Percentiles rank a stretch among this genome's conserved stretches.
Evolutionary conservation across 345 rosid genomes (phyloP).

Genomic region (Zanthoxylum bungeanum): DNA sequence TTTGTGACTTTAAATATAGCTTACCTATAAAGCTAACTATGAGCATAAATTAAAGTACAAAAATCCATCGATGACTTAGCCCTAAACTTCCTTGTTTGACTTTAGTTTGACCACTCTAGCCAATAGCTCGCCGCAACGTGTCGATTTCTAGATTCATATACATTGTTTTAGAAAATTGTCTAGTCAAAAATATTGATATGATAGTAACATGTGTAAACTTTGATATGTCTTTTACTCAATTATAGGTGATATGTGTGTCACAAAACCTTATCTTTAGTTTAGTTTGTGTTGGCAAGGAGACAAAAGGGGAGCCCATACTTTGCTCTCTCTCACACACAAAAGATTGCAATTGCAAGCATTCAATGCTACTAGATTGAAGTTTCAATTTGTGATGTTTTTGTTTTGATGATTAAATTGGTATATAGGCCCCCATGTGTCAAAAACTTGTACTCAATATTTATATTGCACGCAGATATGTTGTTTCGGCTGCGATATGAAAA

Average conservation of each 20-base stretch:
- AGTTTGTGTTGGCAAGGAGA: background rate
- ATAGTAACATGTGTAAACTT: background rate
- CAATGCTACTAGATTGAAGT: background rate
- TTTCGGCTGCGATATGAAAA: too few relatives aligned
- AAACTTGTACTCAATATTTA: background rate
- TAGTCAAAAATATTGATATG: background rate
- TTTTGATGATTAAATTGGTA: too few relatives aligned
- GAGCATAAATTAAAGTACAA: background rate
- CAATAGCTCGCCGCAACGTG: background rate
- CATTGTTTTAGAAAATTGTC: background rate
- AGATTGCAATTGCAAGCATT: background rate
- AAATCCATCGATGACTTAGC: too few relatives aligned
- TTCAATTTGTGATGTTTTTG: background rate
- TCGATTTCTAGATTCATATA: background rate
- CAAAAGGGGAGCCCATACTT: background rate
- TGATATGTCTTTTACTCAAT: background rate
- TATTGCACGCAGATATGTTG: too few relatives aligned
- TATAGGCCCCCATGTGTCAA: background rate
- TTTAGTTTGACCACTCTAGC: background rate
- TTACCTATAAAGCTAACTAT: background rate
- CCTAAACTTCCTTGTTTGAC: background rate
- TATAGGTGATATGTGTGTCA: background rate
- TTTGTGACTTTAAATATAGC: background rate
- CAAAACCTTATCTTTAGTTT: slow-evolving; percentile 13
- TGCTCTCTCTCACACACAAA: background rate